These are phyloP conservation scores for Fusarium nelsonii DNA, from an alignment of 2,329 filamentous ascomycete genomes.

Conservation along the genomic window DNA sequence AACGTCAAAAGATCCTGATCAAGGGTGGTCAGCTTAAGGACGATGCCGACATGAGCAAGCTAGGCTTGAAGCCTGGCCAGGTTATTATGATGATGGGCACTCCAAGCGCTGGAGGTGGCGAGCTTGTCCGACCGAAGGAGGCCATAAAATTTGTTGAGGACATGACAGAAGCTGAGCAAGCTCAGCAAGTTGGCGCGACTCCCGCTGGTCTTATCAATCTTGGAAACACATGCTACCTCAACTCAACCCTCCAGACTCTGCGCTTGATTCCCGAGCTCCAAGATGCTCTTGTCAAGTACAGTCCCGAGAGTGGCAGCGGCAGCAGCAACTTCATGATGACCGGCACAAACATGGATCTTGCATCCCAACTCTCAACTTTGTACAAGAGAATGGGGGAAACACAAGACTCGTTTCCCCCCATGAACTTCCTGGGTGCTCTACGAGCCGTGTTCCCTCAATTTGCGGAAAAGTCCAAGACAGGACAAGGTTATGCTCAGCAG, in stretches of 20 bases:
- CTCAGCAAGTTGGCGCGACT: constrained; percentile 83
- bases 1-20: constrained; percentile 94
- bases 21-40: constrained; percentile 97
- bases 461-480: constrained; percentile 85
- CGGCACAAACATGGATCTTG: constrained; percentile 70
- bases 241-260: constrained; percentile 94
- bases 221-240: constrained; percentile 98
- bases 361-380: constrained; percentile 80
- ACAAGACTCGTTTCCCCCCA: constrained; percentile 85
- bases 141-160: constrained; percentile 92
- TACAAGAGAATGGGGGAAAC: constrained; percentile 93
- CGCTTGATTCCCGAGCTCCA: constrained; percentile 92
- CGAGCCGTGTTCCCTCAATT: constrained; percentile 90
- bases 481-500: constrained; percentile 92
- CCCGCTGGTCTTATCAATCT: constrained; percentile 91
- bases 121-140: constrained; percentile 79
- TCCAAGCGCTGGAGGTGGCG: constrained; percentile 73
- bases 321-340: constrained; percentile 62
- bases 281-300: constrained; percentile 75
- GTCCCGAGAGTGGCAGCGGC: constrained; percentile 45
- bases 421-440: constrained; percentile 84
- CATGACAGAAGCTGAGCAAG: constrained; percentile 94
- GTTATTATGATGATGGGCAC: constrained; percentile 97
- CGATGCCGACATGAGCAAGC: constrained; percentile 85
- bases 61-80: constrained; percentile 88